phyloP scores from a whole-genome alignment of 2,329 filamentous ascomycete species.

The Hymenoscyphus linearis region DNA sequence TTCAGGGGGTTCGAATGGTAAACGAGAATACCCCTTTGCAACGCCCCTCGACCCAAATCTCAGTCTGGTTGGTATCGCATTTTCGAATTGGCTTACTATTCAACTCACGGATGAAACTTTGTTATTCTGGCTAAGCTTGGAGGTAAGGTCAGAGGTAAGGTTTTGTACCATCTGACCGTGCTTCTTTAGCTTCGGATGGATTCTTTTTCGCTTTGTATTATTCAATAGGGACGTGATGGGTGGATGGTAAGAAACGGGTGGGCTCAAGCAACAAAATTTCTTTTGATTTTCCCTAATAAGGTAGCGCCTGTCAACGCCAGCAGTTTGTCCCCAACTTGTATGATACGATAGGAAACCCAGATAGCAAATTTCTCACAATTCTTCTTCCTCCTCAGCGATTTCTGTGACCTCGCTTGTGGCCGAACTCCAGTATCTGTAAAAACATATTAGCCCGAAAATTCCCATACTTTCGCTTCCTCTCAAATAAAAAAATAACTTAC shows the following conservation, averaged over 20 bases:
- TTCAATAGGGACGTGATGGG: slow-evolving; percentile 15
- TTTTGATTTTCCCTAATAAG: slow-evolving; percentile 26
- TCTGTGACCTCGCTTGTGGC: slow-evolving; percentile 56
- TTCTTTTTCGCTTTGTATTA: slow-evolving; percentile 29
- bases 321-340: slow-evolving; percentile 28
- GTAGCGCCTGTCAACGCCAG: slow-evolving; percentile 32
- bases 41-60: background rate
- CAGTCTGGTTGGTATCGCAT: slow-evolving; percentile 1
- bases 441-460: slow-evolving; percentile 15
- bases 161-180: slow-evolving; percentile 28
- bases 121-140: slow-evolving; percentile 26
- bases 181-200: slow-evolving; percentile 20
- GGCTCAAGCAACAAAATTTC: slow-evolving; percentile 26
- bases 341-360: slow-evolving; percentile 28
- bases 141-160: slow-evolving; percentile 56
- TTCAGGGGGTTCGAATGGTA: background rate
- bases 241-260: slow-evolving; percentile 27
- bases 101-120: slow-evolving; percentile 3
- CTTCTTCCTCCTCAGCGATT: slow-evolving; percentile 42
- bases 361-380: slow-evolving; percentile 6
- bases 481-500: slow-evolving; percentile 37
- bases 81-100: background rate
- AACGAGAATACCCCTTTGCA: background rate
- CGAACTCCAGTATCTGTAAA: slow-evolving; percentile 54
- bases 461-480: background rate